Conservation (phyloP, 2,329 filamentous ascomycete species). For the Aspergillus thermomutatus region DNA sequence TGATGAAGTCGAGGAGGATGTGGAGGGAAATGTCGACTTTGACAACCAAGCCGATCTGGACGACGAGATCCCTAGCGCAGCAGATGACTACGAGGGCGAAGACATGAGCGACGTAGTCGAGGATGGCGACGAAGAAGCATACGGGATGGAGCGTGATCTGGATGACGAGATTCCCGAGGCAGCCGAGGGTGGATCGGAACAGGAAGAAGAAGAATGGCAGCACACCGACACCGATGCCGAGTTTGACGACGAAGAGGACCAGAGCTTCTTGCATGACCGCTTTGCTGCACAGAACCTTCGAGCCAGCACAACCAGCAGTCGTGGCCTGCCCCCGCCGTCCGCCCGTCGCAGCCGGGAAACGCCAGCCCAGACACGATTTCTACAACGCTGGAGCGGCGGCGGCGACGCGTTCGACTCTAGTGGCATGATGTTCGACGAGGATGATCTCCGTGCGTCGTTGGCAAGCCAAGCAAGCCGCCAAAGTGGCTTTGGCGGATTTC, state of each 20-base stretch:
- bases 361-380: slow-evolving; percentile 38
- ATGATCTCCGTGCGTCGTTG: slow-evolving; percentile 33
- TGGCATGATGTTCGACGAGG: slow-evolving; percentile 32
- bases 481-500: slow-evolving; percentile 37
- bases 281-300: slow-evolving; percentile 26
- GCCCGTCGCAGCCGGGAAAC: slow-evolving; percentile 29
- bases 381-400: slow-evolving; percentile 39
- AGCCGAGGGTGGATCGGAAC: slow-evolving; percentile 42
- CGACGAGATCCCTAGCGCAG: slow-evolving; percentile 60
- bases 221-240: slow-evolving; percentile 74
- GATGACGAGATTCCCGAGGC: slow-evolving; percentile 67
- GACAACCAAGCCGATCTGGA: slow-evolving; percentile 49
- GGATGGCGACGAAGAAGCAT: slow-evolving; percentile 31
- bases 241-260: slow-evolving; percentile 44
- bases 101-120: slow-evolving; percentile 48
- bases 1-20: slow-evolving; percentile 39
- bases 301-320: slow-evolving; percentile 34
- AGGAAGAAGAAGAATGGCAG: slow-evolving; percentile 64
- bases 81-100: slow-evolving; percentile 34
- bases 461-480: slow-evolving; percentile 30
- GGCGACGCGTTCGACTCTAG: slow-evolving; percentile 36
- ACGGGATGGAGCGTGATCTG: slow-evolving; percentile 63
- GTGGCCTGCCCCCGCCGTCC: slow-evolving; percentile 28
- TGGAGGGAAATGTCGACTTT: slow-evolving; percentile 43
- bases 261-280: slow-evolving; percentile 23